phyloP scores from a whole-genome alignment of 139 green algal genomes.

The Axilococcus clingmanii region DNA sequence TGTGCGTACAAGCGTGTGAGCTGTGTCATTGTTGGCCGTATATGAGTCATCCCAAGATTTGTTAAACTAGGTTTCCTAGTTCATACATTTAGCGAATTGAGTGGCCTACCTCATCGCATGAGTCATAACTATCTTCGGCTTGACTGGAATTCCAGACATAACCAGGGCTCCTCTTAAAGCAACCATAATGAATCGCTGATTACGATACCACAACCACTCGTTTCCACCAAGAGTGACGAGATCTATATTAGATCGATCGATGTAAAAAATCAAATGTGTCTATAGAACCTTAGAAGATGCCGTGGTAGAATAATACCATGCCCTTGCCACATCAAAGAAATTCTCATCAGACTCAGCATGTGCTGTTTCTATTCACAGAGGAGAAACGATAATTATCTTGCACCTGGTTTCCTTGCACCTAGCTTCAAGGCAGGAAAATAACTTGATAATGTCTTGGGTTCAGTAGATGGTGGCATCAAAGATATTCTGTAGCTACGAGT shows the following conservation, averaged over 20 bases:
- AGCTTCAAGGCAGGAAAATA: constrained; percentile 25
- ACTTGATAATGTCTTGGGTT: constrained; percentile 16
- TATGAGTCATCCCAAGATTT: no score
- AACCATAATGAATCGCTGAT: no score
- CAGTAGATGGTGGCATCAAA: constrained; percentile 10
- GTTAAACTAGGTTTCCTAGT: no score
- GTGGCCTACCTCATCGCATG: no score
- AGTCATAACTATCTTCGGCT: no score
- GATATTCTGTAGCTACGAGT: constrained; percentile 3
- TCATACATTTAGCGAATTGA: no score
- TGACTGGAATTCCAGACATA: no score
- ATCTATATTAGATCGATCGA: neutral
- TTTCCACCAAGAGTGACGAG: no score
- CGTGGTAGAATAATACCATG: neutral
- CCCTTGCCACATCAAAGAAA: neutral
- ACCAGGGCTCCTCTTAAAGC: no score
- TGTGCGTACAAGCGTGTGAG: neutral
- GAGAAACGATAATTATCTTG: neutral
- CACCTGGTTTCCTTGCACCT: constrained; percentile 17
- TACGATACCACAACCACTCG: no score
- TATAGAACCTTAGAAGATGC: neutral
- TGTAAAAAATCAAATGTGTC: neutral
- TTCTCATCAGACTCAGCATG: neutral
- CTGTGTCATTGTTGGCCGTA: neutral
- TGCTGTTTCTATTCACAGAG: no score